Conservation (phyloP, 208 protist genomes). For the Balamuthia mandrillaris region DNA sequence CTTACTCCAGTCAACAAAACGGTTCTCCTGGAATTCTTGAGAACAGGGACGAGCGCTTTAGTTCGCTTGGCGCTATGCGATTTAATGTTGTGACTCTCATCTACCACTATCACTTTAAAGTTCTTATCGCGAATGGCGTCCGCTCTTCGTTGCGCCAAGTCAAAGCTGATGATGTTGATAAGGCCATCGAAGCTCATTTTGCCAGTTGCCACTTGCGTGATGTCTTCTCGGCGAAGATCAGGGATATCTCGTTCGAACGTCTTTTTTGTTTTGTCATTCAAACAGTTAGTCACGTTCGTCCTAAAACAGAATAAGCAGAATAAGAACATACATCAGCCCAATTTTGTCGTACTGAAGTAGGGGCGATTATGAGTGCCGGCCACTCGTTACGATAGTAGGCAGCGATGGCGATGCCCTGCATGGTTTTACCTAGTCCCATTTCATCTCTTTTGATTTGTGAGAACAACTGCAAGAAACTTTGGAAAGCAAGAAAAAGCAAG, state of each 20-base stretch:
- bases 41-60: slow-evolving; percentile 75
- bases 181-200: slow-evolving; percentile 26
- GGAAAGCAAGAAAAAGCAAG: neutral
- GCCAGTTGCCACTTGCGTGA: slow-evolving; percentile 68
- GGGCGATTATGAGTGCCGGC: slow-evolving; percentile 78
- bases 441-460: slow-evolving; percentile 86
- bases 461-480: too few relatives aligned
- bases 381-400: slow-evolving; percentile 87
- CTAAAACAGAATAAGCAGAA: neutral
- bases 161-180: slow-evolving; percentile 72
- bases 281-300: neutral
- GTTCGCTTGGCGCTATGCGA: slow-evolving; percentile 76
- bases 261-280: neutral
- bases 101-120: slow-evolving; percentile 84
- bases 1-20: slow-evolving; percentile 87
- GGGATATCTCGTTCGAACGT: slow-evolving; percentile 58
- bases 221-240: slow-evolving; percentile 38
- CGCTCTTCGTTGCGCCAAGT: slow-evolving; percentile 45
- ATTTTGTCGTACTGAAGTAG: slow-evolving; percentile 33
- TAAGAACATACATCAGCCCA: neutral
- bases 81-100: slow-evolving; percentile 94
- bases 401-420: slow-evolving; percentile 88
- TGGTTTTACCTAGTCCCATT: slow-evolving; percentile 94
- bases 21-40: slow-evolving; percentile 71
- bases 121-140: neutral